These are phyloP conservation scores for Radiomyces spectabilis DNA, from an alignment of 192 early-diverging fungal genomes.

Conservation along the genomic window DNA sequence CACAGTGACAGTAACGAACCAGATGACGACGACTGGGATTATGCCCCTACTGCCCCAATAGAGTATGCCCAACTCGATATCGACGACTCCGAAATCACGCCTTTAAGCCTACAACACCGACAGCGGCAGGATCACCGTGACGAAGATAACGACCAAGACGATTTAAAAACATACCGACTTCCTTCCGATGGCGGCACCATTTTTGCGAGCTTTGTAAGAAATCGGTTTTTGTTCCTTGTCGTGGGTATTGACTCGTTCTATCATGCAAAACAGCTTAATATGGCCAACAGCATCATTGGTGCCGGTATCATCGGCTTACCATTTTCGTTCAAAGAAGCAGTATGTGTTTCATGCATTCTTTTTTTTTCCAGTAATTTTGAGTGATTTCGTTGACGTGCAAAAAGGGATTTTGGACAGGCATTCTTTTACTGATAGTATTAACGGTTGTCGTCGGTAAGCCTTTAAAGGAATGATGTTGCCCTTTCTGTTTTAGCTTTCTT, in stretches of 20 bases:
- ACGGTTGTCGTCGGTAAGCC: constrained; percentile 58
- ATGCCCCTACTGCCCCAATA: not conserved
- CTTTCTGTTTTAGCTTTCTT: too few relatives aligned
- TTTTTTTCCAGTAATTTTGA: too few relatives aligned
- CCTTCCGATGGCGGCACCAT: constrained; percentile 49
- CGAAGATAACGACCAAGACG: constrained; percentile 7
- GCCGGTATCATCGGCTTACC: constrained; percentile 85
- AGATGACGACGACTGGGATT: too few relatives aligned
- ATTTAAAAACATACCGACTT: constrained; percentile 5
- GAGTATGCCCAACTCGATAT: constrained; percentile 23
- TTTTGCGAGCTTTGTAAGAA: constrained; percentile 46
- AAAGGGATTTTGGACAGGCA: constrained; percentile 41
- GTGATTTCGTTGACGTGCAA: too few relatives aligned
- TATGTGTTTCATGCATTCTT: too few relatives aligned
- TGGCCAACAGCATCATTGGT: constrained; percentile 92
- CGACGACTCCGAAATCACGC: constrained; percentile 16
- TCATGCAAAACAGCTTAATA: constrained; percentile 60
- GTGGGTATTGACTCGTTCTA: too few relatives aligned
- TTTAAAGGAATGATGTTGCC: not conserved
- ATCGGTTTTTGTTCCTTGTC: too few relatives aligned
- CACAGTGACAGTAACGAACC: too few relatives aligned
- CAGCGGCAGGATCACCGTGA: constrained; percentile 1
- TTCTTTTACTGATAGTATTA: constrained; percentile 44
- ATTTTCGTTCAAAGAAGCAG: constrained; percentile 77
- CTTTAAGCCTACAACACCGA: not conserved